Conservation (phyloP, 768 basidiomycete species). For the Russula sp. region DNA sequence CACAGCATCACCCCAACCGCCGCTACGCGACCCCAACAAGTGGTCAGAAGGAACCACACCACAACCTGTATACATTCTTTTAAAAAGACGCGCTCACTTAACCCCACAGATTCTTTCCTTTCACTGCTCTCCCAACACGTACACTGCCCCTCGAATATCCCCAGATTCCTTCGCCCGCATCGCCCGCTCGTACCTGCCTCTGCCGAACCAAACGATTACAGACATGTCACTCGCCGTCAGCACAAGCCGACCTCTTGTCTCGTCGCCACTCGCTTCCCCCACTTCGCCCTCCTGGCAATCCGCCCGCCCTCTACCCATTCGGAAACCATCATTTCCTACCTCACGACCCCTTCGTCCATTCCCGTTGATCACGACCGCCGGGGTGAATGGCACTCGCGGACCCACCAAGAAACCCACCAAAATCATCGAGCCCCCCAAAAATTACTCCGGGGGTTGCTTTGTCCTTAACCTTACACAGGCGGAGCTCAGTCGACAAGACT, state of each 20-base stretch:
- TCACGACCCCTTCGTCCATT: slow-evolving; percentile 79
- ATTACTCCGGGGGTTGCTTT: slow-evolving; percentile 56
- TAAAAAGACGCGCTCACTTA: slow-evolving; percentile 10
- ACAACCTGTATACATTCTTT: neutral
- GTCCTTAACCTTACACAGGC: slow-evolving; percentile 77
- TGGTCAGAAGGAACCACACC: too few species aligned
- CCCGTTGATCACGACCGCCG: slow-evolving; percentile 46
- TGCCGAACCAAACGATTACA: slow-evolving; percentile 31
- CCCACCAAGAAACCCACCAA: slow-evolving; percentile 49
- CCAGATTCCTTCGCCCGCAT: neutral
- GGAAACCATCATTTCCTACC: slow-evolving; percentile 44
- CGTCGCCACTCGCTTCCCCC: slow-evolving; percentile 20
- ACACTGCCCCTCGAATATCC: neutral
- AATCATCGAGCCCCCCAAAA: slow-evolving; percentile 71
- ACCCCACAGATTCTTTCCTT: neutral
- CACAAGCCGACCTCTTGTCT: slow-evolving; percentile 18
- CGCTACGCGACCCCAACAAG: slow-evolving; percentile 8
- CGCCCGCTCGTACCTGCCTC: slow-evolving; percentile 22
- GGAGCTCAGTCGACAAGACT: slow-evolving; percentile 68
- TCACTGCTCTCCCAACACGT: neutral
- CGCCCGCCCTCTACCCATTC: slow-evolving; percentile 30
- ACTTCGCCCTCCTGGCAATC: neutral
- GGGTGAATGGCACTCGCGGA: neutral
- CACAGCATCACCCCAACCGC: slow-evolving; percentile 5
- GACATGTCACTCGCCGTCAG: slow-evolving; percentile 49